These are phyloP conservation scores for Phalaenopsis equestris DNA, from an alignment of 106 monocot genomes.

Conservation along the genomic window DNA sequence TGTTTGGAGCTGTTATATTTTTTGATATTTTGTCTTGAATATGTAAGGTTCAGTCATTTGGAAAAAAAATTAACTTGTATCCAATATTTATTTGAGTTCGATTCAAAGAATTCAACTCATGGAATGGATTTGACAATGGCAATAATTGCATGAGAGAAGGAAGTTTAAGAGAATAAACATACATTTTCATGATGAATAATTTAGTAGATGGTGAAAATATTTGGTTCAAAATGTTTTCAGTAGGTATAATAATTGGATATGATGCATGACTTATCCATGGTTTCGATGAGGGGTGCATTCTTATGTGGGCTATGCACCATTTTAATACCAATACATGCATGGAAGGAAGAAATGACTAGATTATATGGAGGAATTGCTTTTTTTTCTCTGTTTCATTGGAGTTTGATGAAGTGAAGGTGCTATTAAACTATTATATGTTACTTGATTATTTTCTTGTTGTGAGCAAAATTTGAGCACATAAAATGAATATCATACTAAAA, in stretches of 20 bases:
- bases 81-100: not conserved
- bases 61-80: not conserved
- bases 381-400: no score
- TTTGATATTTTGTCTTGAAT: not conserved
- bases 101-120: not conserved
- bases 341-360: no score
- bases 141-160: not conserved
- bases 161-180: not conserved
- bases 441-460: no score
- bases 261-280: not conserved
- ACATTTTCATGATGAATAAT: not conserved
- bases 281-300: no score
- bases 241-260: not conserved
- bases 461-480: no score
- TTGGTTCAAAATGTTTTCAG: not conserved
- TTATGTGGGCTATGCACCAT: no score
- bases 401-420: no score
- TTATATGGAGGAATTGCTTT: no score
- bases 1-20: no score
- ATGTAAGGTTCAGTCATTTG: not conserved
- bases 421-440: no score
- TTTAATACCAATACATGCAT: no score
- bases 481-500: no score
- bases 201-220: not conserved
- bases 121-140: not conserved